Conservation (phyloP, 768 basidiomycete species). For the Hericium coralloides region DNA sequence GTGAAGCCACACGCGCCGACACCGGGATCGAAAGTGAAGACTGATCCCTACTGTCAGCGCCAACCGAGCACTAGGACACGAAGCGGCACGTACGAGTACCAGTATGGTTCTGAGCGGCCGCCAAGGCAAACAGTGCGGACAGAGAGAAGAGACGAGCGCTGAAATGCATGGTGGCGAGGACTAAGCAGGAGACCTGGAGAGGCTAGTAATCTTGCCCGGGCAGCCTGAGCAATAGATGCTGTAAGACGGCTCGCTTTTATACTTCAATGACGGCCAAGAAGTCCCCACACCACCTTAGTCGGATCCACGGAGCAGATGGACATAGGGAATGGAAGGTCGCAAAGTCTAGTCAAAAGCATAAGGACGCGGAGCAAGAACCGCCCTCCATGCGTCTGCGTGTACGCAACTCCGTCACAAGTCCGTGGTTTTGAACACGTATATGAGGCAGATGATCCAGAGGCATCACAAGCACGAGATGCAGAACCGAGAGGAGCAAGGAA, state of each 20-base stretch:
- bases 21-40: constrained; percentile 27
- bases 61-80: background rate
- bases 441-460: too few relatives aligned
- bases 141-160: background rate
- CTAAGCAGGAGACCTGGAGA: background rate
- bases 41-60: constrained; percentile 7
- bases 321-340: too few relatives aligned
- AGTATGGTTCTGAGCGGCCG: background rate
- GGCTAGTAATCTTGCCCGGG: too few relatives aligned
- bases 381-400: background rate
- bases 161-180: background rate
- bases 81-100: background rate
- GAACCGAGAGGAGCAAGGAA: too few relatives aligned
- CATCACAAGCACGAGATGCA: too few relatives aligned
- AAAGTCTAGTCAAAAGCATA: background rate
- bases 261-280: too few relatives aligned
- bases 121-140: background rate
- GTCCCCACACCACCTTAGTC: too few relatives aligned
- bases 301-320: too few relatives aligned
- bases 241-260: too few relatives aligned
- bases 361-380: background rate
- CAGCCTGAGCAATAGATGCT: background rate
- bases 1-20: constrained; percentile 32
- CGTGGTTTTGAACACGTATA: background rate
- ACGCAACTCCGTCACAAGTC: background rate